Evolutionary conservation across 116 monocot genomes (phyloP).

Genomic region (Dioscorea cayenensis): DNA sequence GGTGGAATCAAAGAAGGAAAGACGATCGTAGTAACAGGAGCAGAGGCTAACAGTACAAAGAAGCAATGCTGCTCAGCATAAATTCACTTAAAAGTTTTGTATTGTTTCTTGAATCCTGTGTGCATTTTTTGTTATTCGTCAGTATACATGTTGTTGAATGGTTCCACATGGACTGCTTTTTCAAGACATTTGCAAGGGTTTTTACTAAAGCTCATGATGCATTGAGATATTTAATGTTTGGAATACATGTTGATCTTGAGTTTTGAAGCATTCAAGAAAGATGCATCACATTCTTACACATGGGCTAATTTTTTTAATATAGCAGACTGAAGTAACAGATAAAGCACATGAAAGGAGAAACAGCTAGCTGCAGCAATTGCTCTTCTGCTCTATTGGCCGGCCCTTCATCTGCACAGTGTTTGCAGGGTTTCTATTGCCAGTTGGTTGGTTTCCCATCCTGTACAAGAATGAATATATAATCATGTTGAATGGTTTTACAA

Average conservation of each 20-base stretch:
- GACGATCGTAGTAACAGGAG: conserved; percentile 28
- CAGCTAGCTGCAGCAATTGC: conserved; percentile 40
- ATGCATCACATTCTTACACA: not conserved
- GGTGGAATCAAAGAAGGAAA: conserved; percentile 44
- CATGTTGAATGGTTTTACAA: not conserved
- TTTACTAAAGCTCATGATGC: not conserved
- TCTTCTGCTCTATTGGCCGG: conserved; percentile 62
- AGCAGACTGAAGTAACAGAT: not conserved
- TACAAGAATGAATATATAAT: conserved; percentile 6
- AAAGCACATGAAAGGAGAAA: not conserved
- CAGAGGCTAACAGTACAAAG: conserved; percentile 18
- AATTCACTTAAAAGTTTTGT: not conserved
- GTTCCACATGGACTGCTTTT: too few relatives aligned
- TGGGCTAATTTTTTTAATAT: not conserved
- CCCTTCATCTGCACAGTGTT: conserved; percentile 59
- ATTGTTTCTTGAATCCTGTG: not conserved
- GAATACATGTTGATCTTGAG: not conserved
- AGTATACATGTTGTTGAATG: not conserved
- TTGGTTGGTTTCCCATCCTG: conserved; percentile 66
- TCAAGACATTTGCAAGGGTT: too few relatives aligned
- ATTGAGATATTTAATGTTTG: not conserved
- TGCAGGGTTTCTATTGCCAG: conserved; percentile 22
- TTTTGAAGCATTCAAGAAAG: not conserved
- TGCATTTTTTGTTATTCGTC: not conserved
- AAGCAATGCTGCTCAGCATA: conserved; percentile 42